phyloP scores from a whole-genome alignment of 352 stramenopile species.

The Peronosclerospora sorghi region DNA sequence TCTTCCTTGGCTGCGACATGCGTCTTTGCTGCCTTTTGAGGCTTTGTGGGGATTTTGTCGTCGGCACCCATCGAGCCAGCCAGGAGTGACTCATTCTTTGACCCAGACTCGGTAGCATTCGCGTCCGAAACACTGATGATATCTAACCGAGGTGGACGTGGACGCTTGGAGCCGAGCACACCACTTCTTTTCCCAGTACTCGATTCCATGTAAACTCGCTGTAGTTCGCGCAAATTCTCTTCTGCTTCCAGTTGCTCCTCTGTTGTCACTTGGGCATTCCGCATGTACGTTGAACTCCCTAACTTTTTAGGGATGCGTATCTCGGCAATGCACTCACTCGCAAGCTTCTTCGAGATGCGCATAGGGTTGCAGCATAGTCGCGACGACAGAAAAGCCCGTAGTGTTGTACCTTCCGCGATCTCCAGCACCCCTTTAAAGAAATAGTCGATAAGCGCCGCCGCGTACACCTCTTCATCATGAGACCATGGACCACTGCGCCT shows the following conservation, averaged over 20 bases:
- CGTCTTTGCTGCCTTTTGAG: constrained; percentile 11
- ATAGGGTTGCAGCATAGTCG: constrained; percentile 65
- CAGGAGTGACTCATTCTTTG: constrained; percentile 5
- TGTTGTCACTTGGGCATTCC: constrained; percentile 18
- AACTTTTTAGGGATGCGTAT: constrained; percentile 68
- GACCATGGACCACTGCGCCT: constrained; percentile 55
- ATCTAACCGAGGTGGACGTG: constrained; percentile 6
- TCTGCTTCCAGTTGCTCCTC: constrained; percentile 28
- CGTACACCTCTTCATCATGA: constrained; percentile 57
- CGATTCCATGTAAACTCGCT: constrained; percentile 25
- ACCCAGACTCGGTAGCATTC: constrained; percentile 6
- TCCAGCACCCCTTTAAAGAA: constrained; percentile 60
- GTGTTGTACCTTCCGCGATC: constrained; percentile 48
- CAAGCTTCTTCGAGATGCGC: constrained; percentile 71
- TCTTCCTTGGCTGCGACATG: constrained; percentile 12
- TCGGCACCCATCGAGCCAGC: not conserved
- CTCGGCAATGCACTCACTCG: constrained; percentile 49
- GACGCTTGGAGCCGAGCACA: constrained; percentile 8
- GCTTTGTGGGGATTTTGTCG: constrained; percentile 9
- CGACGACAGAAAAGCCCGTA: constrained; percentile 48
- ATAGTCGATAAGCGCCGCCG: constrained; percentile 45
- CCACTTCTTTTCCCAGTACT: constrained; percentile 4
- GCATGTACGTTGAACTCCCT: constrained; percentile 52
- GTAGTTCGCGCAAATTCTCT: constrained; percentile 26
- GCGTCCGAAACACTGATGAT: constrained; percentile 9